Evolutionary conservation across 352 stramenopile genomes (phyloP).

Genomic region (Phytophthora boehmeriae): DNA sequence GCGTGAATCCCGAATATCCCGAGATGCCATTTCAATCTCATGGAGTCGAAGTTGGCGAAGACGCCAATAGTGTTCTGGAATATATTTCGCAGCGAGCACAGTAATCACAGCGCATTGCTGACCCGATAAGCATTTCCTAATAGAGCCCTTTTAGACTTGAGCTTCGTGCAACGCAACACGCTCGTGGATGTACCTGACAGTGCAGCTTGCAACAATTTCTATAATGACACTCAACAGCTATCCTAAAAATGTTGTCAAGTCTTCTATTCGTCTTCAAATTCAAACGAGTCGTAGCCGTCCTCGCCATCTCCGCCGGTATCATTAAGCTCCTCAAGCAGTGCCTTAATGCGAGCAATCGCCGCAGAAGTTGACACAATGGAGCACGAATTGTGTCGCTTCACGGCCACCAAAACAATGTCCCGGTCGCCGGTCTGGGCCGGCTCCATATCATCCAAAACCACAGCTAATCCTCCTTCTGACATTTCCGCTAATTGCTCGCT

Average conservation of each 20-base stretch:
- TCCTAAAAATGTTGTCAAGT: background rate
- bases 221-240: background rate
- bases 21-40: slow-evolving; percentile 63
- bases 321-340: slow-evolving; percentile 74
- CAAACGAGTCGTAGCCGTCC: slow-evolving; percentile 84
- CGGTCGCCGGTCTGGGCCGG: slow-evolving; percentile 74
- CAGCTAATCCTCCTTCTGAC: slow-evolving; percentile 62
- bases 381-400: slow-evolving; percentile 82
- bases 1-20: slow-evolving; percentile 57
- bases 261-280: slow-evolving; percentile 63
- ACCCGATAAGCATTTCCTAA: too few relatives aligned
- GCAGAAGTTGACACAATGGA: slow-evolving; percentile 66
- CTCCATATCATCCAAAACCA: slow-evolving; percentile 85
- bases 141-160: too few relatives aligned
- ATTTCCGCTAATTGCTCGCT: slow-evolving; percentile 54
- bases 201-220: too few relatives aligned
- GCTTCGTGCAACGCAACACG: too few relatives aligned
- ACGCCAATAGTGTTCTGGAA: slow-evolving; percentile 52
- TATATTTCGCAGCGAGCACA: slow-evolving; percentile 32
- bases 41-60: slow-evolving; percentile 46
- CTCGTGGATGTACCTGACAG: too few relatives aligned
- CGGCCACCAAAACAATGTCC: slow-evolving; percentile 61
- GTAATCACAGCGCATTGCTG: too few relatives aligned
- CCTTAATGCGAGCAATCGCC: slow-evolving; percentile 72
- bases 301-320: slow-evolving; percentile 51